Evolutionary conservation across 2,329 filamentous ascomycete genomes (phyloP), one percentile per base, ranked within the genome.

Genomic region (Zymoseptoria pseudotritici): DNA sequence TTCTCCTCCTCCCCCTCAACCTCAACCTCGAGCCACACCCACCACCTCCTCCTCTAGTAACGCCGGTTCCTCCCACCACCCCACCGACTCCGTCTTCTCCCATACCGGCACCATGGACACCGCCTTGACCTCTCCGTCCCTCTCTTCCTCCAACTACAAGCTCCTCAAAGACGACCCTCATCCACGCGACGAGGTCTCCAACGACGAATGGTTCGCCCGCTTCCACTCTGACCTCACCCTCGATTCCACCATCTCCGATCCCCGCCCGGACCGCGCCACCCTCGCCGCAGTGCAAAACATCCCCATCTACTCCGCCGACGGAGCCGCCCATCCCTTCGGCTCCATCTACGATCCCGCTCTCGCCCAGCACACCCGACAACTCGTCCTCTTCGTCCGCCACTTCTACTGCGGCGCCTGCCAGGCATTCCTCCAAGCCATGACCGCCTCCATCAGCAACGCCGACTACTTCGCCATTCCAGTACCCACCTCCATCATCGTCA

Each of bases 281-380:
- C 66, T 75, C 9, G 69, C 68, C 31, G 67, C 66, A 9, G 70
- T 71, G 7, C 66, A 71, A 46, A 68, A 73, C 24, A 67, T 74
- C n/a, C 71, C 69, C 36, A 65, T 91, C 13, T 79, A 88, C 51
- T 86, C 89, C 72, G 77, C 77, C 46, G 73, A 86, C 59, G 85
- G 86, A 58, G 84, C 83, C 58, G 74, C 80, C 13, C 80, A 80
- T 51, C 76, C 81, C 0, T 90, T 90, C 73, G 82, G 82, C 72
- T 84, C 81, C 66, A 74, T 89, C 26, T 87, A 86, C 71, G 79
- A 77, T 36, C 82, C 83, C 3, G 77, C 72, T 53, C 67, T 64
- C 19, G 67, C 70, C 1, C 69, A 71, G 17, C 72, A 75, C 53
- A 66, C 72, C 57, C 68, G 74, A 9, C 74, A 76, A 53, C 66